Evolutionary conservation across 208 protist genomes (phyloP), one percentile per base, ranked within the genome.

Genomic region (Zelonia costaricensis): DNA sequence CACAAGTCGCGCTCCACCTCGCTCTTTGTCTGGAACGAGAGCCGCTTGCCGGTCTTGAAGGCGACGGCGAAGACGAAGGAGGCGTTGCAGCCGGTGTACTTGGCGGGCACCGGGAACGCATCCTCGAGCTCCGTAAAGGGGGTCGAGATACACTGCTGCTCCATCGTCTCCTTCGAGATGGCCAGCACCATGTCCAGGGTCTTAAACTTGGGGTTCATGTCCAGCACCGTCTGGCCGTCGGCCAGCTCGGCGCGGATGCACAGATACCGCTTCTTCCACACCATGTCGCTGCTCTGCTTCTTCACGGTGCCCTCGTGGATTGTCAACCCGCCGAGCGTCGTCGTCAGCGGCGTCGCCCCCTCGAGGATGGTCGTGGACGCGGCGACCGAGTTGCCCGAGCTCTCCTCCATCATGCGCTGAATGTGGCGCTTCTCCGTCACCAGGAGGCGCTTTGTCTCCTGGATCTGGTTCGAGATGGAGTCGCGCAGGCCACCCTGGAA

Each of bases 251-350:
- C 84, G 4, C 77, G 69, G 57, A 91, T 91, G 68, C 84, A 91
- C 51, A 91, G 66, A 54, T 91, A 91, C 15, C 84, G 84, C 27
- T 76, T 68, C 69, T 88, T 87, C 84, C 83, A 90, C 40, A 70
- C 63, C 76, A 90, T 78, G 48, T 90, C 79, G 49, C 83, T 84
- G 67, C 83, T 90, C 64, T 91, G 84, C 69, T 91, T 87, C 44
- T 73, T 79, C 12, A 87, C 73, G 16, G 62, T 85, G 28, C 76
- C 79, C 43, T 92, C 85, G 55, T 81, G 77, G 12, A 90, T 67
- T 0, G 73, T 86, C 33, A 88, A 62, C 18, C 79, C 76, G 40
- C 84, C 80, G 18, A 88, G 72, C 31, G 42, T 66, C 49, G 47
- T 71, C n/a, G 66, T 80, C 9, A 86, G 69, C 18, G 84, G 84